A percentile compares a stretch with the other conserved stretches of the same genome.
Evolutionary conservation across 805 yeast species (phyloP).

Genomic region (Tetrapisispora pingtungensis): DNA sequence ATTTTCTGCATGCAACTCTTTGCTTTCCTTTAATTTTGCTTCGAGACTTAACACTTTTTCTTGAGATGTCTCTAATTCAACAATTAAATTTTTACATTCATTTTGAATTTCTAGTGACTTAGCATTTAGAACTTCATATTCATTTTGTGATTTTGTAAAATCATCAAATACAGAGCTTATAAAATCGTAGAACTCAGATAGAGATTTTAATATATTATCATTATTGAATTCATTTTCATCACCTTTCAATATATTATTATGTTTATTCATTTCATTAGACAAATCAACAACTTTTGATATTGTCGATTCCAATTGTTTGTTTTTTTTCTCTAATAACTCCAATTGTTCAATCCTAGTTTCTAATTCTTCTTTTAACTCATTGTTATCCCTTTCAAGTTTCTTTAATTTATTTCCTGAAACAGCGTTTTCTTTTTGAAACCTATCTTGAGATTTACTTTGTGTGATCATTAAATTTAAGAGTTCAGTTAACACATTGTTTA

Average conservation of each 20-base stretch:
- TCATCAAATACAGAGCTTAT: neutral
- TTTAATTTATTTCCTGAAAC: neutral
- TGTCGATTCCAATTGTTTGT: neutral
- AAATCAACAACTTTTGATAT: neutral
- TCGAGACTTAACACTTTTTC: neutral
- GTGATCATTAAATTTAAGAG: neutral
- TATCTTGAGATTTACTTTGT: neutral
- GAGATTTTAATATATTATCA: neutral
- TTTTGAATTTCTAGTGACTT: neutral
- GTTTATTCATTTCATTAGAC: neutral
- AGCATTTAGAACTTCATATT: neutral
- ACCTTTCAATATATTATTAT: neutral
- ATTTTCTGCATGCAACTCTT: neutral
- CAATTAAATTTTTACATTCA: conserved; percentile 1
- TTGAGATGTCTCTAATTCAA: conserved; percentile 1
- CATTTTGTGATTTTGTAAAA: neutral
- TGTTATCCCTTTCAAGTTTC: neutral
- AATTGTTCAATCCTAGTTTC: neutral
- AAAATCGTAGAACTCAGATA: neutral
- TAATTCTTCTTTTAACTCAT: neutral
- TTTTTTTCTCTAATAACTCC: neutral
- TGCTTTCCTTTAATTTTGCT: neutral
- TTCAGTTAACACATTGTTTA: neutral
- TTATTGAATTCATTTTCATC: neutral
- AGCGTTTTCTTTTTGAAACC: neutral